Base-by-base conservation (phyloP, 2,329 filamentous ascomycete genomes). In the Arachnomyces sp. region DNA sequence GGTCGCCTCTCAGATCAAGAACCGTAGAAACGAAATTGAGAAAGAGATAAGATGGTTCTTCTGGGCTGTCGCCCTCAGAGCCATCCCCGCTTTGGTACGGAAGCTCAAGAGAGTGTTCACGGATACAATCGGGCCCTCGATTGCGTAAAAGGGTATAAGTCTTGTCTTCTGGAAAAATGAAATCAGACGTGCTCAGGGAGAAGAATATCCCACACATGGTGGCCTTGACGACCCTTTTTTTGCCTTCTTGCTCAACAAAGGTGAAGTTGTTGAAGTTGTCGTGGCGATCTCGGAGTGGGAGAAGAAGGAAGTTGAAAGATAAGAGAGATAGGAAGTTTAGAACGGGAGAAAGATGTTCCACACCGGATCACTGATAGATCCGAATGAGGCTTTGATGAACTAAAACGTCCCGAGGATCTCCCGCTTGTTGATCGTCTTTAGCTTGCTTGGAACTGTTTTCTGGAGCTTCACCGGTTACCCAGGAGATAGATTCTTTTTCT, bases 11-110 rank as follows among this genome's bases (percentile, higher is more conserved):
- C n/a, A 98, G 70, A 3, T 88, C 81, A n/a, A 96, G 75, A 1
- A 98, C 90, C 0, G 88, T 93, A 5, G 90, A 92, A 9, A 79
- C 75, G 54, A 93, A 84, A 12, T 70, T 73, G 45, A 90, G 52
- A 49, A 68, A 65, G 44, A 72, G 52, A 18, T 56, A 56, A 14
- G 51, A 31, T n/a, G 44, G 36, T 14, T 31, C 18, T 38, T 38
- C 21, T 25, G 21, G 21, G 21, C 21, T 25, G 21, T 9, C 21
- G 21, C 21, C 21, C 28, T 28, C 9, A 14, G 12, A 30, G 15
- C 16, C 28, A 16, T 12, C 21, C 5, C 21, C 21, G 9, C 12
- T 12, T 3, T 12, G 38, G 13, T 9, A 29, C 2, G 49, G 28
- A 12, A 55, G n/a, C 41, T 53, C 45, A 25, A 59, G 44, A 12